Base-by-base conservation (phyloP, 2,329 filamentous ascomycete genomes). In the Pseudogymnoascus sp. region DNA sequence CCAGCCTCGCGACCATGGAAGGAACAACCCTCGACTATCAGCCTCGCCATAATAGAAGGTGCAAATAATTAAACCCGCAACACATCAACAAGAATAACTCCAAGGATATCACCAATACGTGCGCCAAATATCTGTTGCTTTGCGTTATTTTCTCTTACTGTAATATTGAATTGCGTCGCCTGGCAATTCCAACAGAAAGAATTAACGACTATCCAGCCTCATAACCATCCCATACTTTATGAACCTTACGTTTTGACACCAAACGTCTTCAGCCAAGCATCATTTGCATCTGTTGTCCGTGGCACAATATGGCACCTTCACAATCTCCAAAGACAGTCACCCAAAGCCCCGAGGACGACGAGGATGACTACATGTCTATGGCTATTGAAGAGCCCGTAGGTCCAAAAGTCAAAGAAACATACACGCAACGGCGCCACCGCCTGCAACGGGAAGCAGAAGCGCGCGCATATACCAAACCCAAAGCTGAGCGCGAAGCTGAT, bases 311-410 rank as follows among this genome's bases (percentile, higher is more conserved):
- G 49, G n/a, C 26, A 21, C 4, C 49, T 6, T 55, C 49, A 4
- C 10, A 21, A 4, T 35, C 49, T 35, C 29, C 29, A 0, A 2
- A 21, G 3, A 29, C 49, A 4, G 49, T 10, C 33, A 11, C 16
- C 4, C 49, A 14, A 14, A 35, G 49, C 11, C 29, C 49, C 2
- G 49, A 55, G 2, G 49, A 55, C 6, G 90, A 92, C 19, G 90
- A 92, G 66, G 92, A 97, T 66, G 94, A 99, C 75, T 97, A 99
- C 80, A 95, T 99, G 89, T 91, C 88, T 69, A 97, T 99, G 93
- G 81, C 87, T 12, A 92, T 99, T 72, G 81, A 84, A 16, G 90
- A 96, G 62, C 81, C 84, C 0, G 74, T 74, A 16, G 72, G 73
- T 29, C 71, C 75, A 6, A 71, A 71, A 33, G 74, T 77, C 62